Evolutionary conservation across 164 flowering plant genomes (phyloP).

Genomic region (Piper longum): DNA sequence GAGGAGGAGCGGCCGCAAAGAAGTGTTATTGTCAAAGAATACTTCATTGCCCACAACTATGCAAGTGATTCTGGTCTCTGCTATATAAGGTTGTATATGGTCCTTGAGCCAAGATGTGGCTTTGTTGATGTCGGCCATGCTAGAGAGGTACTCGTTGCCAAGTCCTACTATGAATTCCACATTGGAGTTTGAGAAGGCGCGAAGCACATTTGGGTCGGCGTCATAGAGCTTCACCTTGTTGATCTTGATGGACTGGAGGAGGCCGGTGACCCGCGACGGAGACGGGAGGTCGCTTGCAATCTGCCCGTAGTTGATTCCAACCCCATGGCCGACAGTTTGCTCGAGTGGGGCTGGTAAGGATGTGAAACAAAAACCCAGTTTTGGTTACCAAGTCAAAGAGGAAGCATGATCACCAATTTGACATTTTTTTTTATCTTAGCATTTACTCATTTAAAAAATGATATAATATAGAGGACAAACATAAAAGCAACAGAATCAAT

Average conservation of each 20-base stretch:
- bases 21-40: conserved; percentile 23
- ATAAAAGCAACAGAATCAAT: no score
- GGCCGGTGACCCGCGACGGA: conserved; percentile 35
- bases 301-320: conserved; percentile 80
- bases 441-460: no score
- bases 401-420: no score
- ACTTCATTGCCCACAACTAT: conserved; percentile 74
- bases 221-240: conserved; percentile 63
- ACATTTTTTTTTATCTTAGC: no score
- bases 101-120: conserved; percentile 54
- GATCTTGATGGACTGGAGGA: conserved; percentile 44
- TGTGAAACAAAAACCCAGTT: background rate
- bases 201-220: conserved; percentile 60
- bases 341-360: conserved; percentile 19
- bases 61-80: conserved; percentile 45
- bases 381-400: no score
- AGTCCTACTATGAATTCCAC: conserved; percentile 59
- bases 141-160: conserved; percentile 37
- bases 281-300: conserved; percentile 73
- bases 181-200: conserved; percentile 45
- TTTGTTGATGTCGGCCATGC: conserved; percentile 35
- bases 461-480: no score
- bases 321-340: conserved; percentile 17
- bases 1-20: conserved; percentile 25
- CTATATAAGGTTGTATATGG: conserved; percentile 32